Evolutionary conservation across 2,329 filamentous ascomycete species (phyloP).

Genomic region (Hymenoscyphus infarciens): DNA sequence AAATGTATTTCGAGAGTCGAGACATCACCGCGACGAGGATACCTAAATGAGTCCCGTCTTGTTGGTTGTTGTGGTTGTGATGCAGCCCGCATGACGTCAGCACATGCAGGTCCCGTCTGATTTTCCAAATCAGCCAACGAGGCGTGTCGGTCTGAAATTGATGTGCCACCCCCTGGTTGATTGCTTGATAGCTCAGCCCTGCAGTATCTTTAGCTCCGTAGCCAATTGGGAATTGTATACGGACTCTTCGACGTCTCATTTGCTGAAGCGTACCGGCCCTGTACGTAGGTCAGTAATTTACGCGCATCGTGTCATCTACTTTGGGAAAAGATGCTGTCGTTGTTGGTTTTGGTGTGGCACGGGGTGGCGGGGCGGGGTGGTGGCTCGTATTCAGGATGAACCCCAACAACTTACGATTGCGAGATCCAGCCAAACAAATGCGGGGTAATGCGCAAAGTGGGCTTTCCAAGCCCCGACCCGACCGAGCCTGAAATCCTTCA

Average conservation of each 20-base stretch:
- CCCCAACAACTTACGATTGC: neutral
- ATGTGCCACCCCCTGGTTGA: neutral
- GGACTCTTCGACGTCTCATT: neutral
- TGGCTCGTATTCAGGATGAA: neutral
- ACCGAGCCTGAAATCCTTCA: neutral
- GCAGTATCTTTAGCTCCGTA: neutral
- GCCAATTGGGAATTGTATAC: neutral
- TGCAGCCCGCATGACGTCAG: neutral
- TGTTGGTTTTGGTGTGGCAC: neutral
- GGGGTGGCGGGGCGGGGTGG: neutral
- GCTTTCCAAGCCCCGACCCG: neutral
- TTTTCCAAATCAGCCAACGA: neutral
- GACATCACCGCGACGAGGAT: no score
- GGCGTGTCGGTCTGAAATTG: neutral
- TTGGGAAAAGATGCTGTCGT: neutral
- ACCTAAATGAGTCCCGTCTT: neutral
- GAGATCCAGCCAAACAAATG: neutral
- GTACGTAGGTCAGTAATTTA: neutral
- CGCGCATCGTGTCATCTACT: neutral
- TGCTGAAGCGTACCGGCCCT: neutral
- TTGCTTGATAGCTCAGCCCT: neutral
- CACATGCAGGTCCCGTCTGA: neutral
- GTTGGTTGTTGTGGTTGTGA: neutral
- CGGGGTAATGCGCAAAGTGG: neutral
- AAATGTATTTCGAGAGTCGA: no score